Conservation (phyloP, 441 rosid genomes). For the Aquilaria agallochum region DNA sequence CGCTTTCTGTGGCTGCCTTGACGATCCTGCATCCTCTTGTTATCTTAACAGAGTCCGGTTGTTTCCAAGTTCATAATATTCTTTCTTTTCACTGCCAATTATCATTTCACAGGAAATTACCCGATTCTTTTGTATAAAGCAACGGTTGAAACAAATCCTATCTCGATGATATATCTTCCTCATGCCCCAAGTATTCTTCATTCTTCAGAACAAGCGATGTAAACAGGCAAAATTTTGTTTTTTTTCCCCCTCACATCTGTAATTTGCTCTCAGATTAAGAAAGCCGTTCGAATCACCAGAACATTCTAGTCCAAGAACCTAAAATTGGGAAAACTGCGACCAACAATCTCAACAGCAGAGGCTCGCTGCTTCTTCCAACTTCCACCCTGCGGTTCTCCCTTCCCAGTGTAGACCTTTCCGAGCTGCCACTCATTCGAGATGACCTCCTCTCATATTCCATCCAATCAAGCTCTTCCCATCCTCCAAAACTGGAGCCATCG, state of each 20-base stretch:
- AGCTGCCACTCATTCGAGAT: slow-evolving; percentile 15
- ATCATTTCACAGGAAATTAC: slow-evolving; percentile 9
- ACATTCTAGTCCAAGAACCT: slow-evolving; percentile 57
- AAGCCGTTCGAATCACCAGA: slow-evolving; percentile 25
- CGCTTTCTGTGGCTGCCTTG: slow-evolving; percentile 71
- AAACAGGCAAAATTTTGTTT: neutral
- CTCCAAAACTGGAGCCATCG: slow-evolving; percentile 43
- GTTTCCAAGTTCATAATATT: slow-evolving; percentile 47
- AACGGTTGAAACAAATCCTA: too few species aligned
- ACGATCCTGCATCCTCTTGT: slow-evolving; percentile 71
- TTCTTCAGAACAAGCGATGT: slow-evolving; percentile 5
- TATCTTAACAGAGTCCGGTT: slow-evolving; percentile 53
- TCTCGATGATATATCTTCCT: too few species aligned
- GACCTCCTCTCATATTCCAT: slow-evolving; percentile 15
- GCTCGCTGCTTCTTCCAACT: slow-evolving; percentile 34
- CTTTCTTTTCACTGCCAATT: slow-evolving; percentile 3
- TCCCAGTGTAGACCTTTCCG: slow-evolving; percentile 17
- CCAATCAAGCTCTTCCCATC: slow-evolving; percentile 70
- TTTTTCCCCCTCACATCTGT: slow-evolving; percentile 7
- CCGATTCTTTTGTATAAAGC: slow-evolving; percentile 3
- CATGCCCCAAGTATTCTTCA: neutral
- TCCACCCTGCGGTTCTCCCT: slow-evolving; percentile 32
- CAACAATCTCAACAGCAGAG: slow-evolving; percentile 68
- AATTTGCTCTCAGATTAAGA: neutral
- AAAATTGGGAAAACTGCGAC: slow-evolving; percentile 76